Conservation (phyloP, 164 flowering plant genomes). For the Echeveria elegans region DNA sequence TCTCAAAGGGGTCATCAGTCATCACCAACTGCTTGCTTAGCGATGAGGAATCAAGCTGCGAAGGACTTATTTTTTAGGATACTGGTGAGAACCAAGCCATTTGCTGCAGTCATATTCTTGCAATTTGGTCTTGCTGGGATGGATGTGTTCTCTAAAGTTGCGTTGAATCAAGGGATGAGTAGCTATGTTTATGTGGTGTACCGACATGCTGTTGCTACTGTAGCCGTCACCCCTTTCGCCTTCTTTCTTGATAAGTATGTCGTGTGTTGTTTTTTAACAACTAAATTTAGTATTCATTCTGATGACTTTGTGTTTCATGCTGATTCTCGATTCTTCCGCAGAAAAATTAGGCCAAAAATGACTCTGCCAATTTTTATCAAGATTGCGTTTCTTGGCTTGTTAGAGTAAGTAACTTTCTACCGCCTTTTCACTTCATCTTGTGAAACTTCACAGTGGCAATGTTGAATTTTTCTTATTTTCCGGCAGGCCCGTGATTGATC, state of each 20-base stretch:
- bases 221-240: slow-evolving; percentile 56
- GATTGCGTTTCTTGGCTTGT: slow-evolving; percentile 33
- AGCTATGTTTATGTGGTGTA: slow-evolving; percentile 54
- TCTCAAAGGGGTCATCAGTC: background rate
- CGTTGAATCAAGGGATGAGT: slow-evolving; percentile 61
- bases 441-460: background rate
- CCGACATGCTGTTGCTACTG: slow-evolving; percentile 51
- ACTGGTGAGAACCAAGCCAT: slow-evolving; percentile 35
- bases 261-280: background rate
- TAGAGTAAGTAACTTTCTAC: slow-evolving; percentile 35
- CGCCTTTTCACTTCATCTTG: background rate
- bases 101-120: slow-evolving; percentile 41
- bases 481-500: slow-evolving; percentile 70
- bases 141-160: slow-evolving; percentile 58
- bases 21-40: background rate
- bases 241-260: slow-evolving; percentile 40
- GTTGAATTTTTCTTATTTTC: background rate
- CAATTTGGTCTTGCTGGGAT: slow-evolving; percentile 72
- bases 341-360: slow-evolving; percentile 58
- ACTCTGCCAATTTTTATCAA: slow-evolving; percentile 40
- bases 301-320: background rate
- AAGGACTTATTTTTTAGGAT: background rate
- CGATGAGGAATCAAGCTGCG: background rate
- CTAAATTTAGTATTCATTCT: too few relatives aligned
- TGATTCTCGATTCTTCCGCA: slow-evolving; percentile 14